Evolutionary conservation across 1,139 yeast genomes (phyloP).

Genomic region (Debaryomyces coudertii): DNA sequence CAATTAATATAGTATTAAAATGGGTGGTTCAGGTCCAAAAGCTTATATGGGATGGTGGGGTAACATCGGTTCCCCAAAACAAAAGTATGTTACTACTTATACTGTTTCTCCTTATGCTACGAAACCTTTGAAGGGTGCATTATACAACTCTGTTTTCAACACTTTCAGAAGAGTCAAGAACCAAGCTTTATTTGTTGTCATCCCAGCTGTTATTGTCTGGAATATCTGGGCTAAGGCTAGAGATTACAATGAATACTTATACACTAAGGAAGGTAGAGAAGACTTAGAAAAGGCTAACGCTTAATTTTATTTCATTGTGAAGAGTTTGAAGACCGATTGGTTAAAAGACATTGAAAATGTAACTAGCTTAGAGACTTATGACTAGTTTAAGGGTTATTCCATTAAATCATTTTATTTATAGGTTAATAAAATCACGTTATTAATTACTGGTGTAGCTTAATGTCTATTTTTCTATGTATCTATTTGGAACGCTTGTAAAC

Average conservation of each 20-base stretch:
- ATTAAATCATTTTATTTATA: conserved; percentile 8
- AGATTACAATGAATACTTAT: conserved; percentile 90
- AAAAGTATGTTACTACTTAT: conserved; percentile 83
- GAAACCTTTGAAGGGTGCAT: conserved; percentile 85
- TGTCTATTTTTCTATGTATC: conserved; percentile 7
- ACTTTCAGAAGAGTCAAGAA: conserved; percentile 90
- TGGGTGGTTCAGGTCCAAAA: conserved; percentile 76
- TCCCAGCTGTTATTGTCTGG: conserved; percentile 84
- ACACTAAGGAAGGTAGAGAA: conserved; percentile 97
- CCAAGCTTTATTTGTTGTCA: conserved; percentile 75
- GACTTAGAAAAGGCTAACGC: conserved; percentile 83
- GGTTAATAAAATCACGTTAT: conserved; percentile 5
- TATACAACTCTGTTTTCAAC: conserved; percentile 88
- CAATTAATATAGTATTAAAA: conserved; percentile 20
- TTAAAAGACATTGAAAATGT: conserved; percentile 5
- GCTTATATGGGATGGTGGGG: conserved; percentile 99
- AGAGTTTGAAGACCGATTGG: background rate
- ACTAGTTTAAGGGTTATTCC: conserved; percentile 1
- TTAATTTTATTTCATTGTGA: conserved; percentile 27
- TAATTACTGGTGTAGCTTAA: background rate
- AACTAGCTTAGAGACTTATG: background rate
- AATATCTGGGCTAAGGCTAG: conserved; percentile 86
- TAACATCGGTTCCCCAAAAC: conserved; percentile 78
- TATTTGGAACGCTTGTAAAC: conserved; percentile 93
- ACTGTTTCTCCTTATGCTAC: conserved; percentile 94